Evolutionary conservation across 768 basidiomycete genomes (phyloP), one percentile per base, ranked within the genome.

Genomic region (Hemileccinum rubropunctum): DNA sequence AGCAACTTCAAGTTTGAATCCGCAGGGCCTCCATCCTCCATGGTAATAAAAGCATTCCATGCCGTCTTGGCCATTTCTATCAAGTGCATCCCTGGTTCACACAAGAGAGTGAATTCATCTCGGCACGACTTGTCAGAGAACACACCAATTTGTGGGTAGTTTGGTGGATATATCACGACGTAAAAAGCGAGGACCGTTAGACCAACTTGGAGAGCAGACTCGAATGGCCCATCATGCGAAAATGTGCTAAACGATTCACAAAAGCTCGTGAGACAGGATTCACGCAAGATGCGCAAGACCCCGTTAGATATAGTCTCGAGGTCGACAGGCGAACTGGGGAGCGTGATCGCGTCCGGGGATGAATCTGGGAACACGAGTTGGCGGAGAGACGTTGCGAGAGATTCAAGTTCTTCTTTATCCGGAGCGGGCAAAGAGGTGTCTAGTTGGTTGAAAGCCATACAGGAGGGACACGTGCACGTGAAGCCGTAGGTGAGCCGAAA

Each of bases 111-210:
- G 15, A 17, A 13, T 34, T 30, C 37, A 3, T 43, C 35, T 38
- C 9, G 9, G 14, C 20, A 26, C 7, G 20, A 26, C 8, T 13
- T 11, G 21, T 13, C 14, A 18, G 14, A 13, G 12, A 28, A 64
- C 77, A 55, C 47, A 88, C 90, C 90, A 21, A 84, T 88, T 56
- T 90, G 86, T n/a, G 89, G 90, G 64, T 89, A 90, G 59, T 86
- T 84, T 2, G 67, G 70, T 1, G 90, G 88, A 58, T 92, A 92
- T 40, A 91, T 72, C 45, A 86, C 60, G 11, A 77, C 59, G 64
- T 91, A 92, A 7, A 88, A 67, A 1, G 83, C 83, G 17, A 89
- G 69, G 13, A 90, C 68, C 1, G 78, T 76, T 33, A 74, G 58
- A 13, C 90, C 88, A 11, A 71, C 65, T 28, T 73, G 60, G 18